Percentiles rank a stretch among this genome's conserved stretches.
Conservation (phyloP, 768 basidiomycete species). For the Mycena rosella region DNA sequence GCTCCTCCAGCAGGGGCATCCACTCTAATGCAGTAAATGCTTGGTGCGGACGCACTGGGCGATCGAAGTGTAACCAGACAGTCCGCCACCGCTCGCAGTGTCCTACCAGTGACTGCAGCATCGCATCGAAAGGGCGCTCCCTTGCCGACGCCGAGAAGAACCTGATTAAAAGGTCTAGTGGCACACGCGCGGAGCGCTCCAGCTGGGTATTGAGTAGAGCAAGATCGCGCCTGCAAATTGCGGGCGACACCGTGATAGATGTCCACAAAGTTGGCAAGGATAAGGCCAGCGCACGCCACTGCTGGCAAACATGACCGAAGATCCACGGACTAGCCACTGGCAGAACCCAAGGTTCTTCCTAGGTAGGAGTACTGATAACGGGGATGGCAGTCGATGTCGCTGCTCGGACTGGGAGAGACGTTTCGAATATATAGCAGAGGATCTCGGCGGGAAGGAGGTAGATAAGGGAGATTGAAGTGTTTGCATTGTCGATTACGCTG, state of each 20-base stretch:
- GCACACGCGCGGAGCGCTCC: neutral
- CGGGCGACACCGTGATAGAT: neutral
- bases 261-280: conserved; percentile 3
- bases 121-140: neutral
- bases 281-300: conserved; percentile 2
- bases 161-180: neutral
- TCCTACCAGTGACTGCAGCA: neutral
- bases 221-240: neutral
- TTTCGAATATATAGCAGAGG: conserved; percentile 1
- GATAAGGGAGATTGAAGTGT: too few relatives aligned
- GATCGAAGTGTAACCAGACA: too few relatives aligned
- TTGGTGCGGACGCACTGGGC: neutral
- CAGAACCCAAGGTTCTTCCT: neutral
- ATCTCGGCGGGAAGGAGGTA: conserved; percentile 6
- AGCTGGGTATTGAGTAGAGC: neutral
- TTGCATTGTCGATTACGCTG: too few relatives aligned
- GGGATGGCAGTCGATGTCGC: neutral
- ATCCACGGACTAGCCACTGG: conserved; percentile 5
- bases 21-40: neutral
- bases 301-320: neutral
- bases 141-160: neutral
- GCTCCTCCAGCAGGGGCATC: neutral
- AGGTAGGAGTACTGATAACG: neutral
- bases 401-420: neutral
- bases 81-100: conserved; percentile 8